These are phyloP conservation scores for Gardenia jasminoides DNA, from an alignment of 257 asterid genomes.

Conservation along the genomic window DNA sequence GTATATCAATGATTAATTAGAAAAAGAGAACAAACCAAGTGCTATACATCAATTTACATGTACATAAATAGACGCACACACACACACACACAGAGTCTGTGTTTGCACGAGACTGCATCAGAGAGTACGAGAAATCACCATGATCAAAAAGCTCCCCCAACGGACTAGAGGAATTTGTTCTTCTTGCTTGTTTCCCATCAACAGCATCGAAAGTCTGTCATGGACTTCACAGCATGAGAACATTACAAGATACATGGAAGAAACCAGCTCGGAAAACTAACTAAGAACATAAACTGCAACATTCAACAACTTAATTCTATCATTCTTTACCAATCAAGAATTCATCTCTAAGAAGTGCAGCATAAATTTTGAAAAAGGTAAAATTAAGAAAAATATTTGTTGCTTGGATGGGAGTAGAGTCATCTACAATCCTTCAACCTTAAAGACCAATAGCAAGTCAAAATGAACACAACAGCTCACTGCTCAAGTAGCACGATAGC, in stretches of 20 bases:
- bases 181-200: constrained; percentile 96
- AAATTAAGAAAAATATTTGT: background rate
- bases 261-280: background rate
- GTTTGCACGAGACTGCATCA: background rate
- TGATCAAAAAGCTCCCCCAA: constrained; percentile 95
- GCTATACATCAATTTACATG: background rate
- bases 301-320: background rate
- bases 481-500: background rate
- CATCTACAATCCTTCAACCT: background rate
- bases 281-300: background rate
- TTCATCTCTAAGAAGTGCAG: background rate
- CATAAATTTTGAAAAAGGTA: background rate
- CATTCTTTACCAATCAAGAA: background rate
- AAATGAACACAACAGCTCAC: background rate
- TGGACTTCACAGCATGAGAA: constrained; percentile 22
- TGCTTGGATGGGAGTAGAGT: no score
- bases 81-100: background rate
- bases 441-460: background rate
- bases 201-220: constrained; percentile 92
- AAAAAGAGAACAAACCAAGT: background rate
- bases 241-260: constrained; percentile 12
- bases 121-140: constrained; percentile 39
- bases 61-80: background rate
- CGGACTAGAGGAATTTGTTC: constrained; percentile 95
- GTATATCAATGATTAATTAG: background rate